Percentiles rank a stretch among this genome's conserved stretches.
These are phyloP conservation scores for Dothiorella sarmentorum DNA, from an alignment of 2,329 filamentous ascomycete genomes.

Conservation along the genomic window DNA sequence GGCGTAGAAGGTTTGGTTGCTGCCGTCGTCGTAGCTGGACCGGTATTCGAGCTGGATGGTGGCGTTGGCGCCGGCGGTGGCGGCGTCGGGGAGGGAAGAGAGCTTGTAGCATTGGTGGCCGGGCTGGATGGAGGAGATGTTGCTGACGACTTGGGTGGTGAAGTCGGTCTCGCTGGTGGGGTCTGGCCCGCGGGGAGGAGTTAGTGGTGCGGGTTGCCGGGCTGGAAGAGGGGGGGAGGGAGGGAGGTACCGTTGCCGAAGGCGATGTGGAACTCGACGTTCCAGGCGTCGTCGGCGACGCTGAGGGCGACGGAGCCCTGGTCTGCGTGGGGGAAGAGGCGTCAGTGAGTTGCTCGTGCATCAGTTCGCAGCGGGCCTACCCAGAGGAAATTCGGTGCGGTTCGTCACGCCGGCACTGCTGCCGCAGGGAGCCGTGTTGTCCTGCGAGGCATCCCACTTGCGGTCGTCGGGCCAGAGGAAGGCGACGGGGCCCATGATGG, in stretches of 20 bases:
- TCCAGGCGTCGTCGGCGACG: constrained; percentile 56
- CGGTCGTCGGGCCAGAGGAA: constrained; percentile 61
- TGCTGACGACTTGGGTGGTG: constrained; percentile 30
- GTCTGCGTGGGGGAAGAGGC: constrained; percentile 33
- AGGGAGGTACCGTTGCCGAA: constrained; percentile 46
- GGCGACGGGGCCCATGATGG: constrained; percentile 53
- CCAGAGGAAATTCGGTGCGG: constrained; percentile 56
- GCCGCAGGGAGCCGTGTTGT: constrained; percentile 59
- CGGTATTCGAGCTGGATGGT: constrained; percentile 47
- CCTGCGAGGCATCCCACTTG: constrained; percentile 51
- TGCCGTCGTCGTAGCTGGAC: constrained; percentile 40
- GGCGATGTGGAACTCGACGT: constrained; percentile 53
- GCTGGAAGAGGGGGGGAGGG: background rate
- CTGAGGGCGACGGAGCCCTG: constrained; percentile 55
- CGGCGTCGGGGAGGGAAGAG: constrained; percentile 29
- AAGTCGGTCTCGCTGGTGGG: constrained; percentile 42
- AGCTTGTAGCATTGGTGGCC: constrained; percentile 41
- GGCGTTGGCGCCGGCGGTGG: constrained; percentile 43
- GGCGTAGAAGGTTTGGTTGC: constrained; percentile 44
- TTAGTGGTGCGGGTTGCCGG: constrained; percentile 19
- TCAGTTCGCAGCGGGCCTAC: constrained; percentile 34
- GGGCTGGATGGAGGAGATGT: constrained; percentile 40
- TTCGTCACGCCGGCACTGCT: constrained; percentile 47
- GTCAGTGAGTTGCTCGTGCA: background rate
- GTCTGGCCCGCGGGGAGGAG: constrained; percentile 34